These are phyloP conservation scores for Penicillium subrubescens DNA, from an alignment of 495 filamentous ascomycete species.

Conservation along the genomic window DNA sequence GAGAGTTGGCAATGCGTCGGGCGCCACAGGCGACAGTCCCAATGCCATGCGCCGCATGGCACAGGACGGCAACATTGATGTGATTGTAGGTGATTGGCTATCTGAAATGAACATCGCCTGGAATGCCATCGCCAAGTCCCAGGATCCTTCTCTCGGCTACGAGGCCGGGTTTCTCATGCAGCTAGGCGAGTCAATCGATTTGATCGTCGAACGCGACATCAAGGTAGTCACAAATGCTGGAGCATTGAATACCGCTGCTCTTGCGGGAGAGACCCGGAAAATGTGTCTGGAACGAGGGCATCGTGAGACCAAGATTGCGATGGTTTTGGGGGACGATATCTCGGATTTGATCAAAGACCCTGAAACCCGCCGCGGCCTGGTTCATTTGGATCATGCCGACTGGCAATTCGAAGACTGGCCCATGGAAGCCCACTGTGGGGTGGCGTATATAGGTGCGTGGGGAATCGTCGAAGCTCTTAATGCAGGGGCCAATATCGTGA, in stretches of 20 bases:
- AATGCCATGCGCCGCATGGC: not conserved
- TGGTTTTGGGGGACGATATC: not conserved
- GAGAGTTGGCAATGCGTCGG: not conserved
- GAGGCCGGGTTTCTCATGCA: constrained; percentile 2
- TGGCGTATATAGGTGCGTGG: not conserved
- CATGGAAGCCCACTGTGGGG: not conserved
- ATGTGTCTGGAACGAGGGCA: not conserved
- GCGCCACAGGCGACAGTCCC: not conserved
- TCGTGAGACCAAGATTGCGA: not conserved
- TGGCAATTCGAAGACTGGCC: not conserved
- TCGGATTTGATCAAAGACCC: not conserved
- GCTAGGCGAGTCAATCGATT: not conserved
- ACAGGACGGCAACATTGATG: not conserved
- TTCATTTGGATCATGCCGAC: not conserved
- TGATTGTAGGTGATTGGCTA: not conserved
- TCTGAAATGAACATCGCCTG: constrained; percentile 34
- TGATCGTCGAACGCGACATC: not conserved
- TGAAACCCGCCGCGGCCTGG: not conserved
- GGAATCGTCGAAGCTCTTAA: not conserved
- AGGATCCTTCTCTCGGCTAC: constrained; percentile 22
- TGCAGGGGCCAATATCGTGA: not conserved
- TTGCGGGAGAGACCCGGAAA: not conserved
- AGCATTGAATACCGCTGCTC: not conserved
- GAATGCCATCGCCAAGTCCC: constrained; percentile 19
- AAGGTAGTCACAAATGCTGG: not conserved